Percentiles rank a stretch among this genome's conserved stretches.
Evolutionary conservation across 2,329 filamentous ascomycete species (phyloP).

Genomic region (Nakataea oryzae): DNA sequence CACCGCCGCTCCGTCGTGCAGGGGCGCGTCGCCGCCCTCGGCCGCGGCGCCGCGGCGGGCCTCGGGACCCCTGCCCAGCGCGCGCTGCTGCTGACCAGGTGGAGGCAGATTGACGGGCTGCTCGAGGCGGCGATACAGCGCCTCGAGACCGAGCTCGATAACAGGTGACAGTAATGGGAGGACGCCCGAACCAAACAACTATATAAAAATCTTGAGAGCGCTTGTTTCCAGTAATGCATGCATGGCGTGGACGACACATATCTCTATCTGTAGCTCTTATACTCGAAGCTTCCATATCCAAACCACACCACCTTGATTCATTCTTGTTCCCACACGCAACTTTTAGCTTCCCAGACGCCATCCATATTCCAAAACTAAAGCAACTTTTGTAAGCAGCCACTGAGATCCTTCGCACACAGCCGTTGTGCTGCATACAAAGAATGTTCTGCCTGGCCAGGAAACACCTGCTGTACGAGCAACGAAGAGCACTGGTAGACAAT

Average conservation of each 20-base stretch:
- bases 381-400: no score
- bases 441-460: no score
- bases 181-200: background rate
- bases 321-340: background rate
- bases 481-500: no score
- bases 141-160: background rate
- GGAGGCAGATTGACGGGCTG: constrained; percentile 1
- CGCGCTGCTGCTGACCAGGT: background rate
- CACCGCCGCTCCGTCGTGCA: constrained; percentile 36
- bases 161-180: background rate
- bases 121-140: background rate
- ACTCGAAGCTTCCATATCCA: background rate
- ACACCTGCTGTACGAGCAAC: no score
- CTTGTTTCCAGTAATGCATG: background rate
- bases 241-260: background rate
- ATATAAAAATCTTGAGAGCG: background rate
- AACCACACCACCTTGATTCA: background rate
- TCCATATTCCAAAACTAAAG: background rate
- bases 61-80: background rate
- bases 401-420: no score
- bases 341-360: background rate
- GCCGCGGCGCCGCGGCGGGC: background rate
- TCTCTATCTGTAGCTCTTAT: background rate
- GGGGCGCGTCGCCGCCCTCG: constrained; percentile 31
- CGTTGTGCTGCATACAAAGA: no score